phyloP scores from a whole-genome alignment of 495 filamentous ascomycete species.

The Xeromyces bisporus region DNA sequence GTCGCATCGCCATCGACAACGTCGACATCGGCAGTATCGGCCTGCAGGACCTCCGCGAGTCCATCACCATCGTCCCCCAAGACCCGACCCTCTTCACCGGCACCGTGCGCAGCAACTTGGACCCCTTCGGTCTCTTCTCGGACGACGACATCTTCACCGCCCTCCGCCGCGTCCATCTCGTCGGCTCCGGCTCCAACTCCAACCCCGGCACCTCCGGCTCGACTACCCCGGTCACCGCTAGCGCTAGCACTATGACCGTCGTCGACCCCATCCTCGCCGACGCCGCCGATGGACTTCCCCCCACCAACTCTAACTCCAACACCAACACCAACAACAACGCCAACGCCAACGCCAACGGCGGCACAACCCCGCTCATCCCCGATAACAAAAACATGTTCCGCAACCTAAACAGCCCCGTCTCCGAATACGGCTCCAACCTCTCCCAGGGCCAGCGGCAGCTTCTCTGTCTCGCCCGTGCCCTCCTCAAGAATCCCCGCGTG shows the following conservation, averaged over 20 bases:
- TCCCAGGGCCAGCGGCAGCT: conserved; percentile 96
- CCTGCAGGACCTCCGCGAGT: conserved; percentile 75
- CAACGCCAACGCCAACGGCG: conserved; percentile 24
- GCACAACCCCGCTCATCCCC: conserved; percentile 14
- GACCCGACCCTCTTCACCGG: conserved; percentile 95
- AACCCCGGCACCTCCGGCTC: conserved; percentile 36
- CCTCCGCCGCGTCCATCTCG: conserved; percentile 78
- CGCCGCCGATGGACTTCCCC: too few relatives aligned
- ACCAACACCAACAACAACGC: conserved; percentile 9
- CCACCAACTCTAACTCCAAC: conserved; percentile 3
- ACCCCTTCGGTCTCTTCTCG: conserved; percentile 82
- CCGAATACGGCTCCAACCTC: conserved; percentile 87
- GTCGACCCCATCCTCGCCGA: conserved; percentile 3
- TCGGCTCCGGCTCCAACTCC: conserved; percentile 46
- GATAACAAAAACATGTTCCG: conserved; percentile 92
- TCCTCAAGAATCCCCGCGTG: conserved; percentile 82
- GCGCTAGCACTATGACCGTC: conserved; percentile 13
- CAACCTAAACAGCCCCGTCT: conserved; percentile 66
- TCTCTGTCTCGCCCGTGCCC: conserved; percentile 81
- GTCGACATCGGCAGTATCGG: conserved; percentile 82
- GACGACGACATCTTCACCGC: conserved; percentile 83
- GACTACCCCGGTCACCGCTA: conserved; percentile 25
- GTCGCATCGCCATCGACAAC: conserved; percentile 79
- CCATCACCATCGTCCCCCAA: conserved; percentile 95
- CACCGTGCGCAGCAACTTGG: conserved; percentile 86